Evolutionary conservation across 495 filamentous ascomycete species (phyloP), one percentile per base, ranked within the genome.

Genomic region (Darksidea phi): DNA sequence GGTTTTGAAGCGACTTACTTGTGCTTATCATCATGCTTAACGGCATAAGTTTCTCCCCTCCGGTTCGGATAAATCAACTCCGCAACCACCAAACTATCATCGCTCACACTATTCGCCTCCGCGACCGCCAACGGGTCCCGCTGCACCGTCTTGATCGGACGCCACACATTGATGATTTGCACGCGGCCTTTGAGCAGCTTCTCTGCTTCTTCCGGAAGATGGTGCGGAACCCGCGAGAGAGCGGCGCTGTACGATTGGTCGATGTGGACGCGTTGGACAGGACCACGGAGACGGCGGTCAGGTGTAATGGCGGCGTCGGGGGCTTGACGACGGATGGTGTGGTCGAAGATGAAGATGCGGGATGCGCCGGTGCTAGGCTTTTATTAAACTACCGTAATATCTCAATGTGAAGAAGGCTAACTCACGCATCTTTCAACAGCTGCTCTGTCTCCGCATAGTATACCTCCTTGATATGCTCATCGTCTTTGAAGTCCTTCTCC

Each of bases 141-240:
- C 34, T 75, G 69, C 48, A 89, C 82, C 0, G 79, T 79, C 57
- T 80, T 80, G 64, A 89, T 88, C 1, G 86, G 86, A 0, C 86
- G 82, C 86, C 86, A 89, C 54, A 88, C 66, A 61, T 89, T 89
- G 73, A 89, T 88, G 67, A 88, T 87, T 67, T 88, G 84, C 64
- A 83, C 84, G 25, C 85, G 79, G 20, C 79, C 78, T 64, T 83
- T 77, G 10, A 86, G 73, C 0, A 89, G 78, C 63, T 76, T 67
- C 1, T 77, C 73, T 0, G 86, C 85, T 25, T 88, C 83, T 10
- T 80, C 80, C 4, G 84, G 84, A 1, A 89, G 78, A 59, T 88
- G 84, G 72, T 82, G 74, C 21, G 73, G 53, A 28, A 89, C 85
- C 13, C 84, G 79, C 26, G 76, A 75, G 0, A 78, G 70, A 1